Evolutionary conservation across 768 basidiomycete species (phyloP).

Genomic region (Flagelloscypha sp.): DNA sequence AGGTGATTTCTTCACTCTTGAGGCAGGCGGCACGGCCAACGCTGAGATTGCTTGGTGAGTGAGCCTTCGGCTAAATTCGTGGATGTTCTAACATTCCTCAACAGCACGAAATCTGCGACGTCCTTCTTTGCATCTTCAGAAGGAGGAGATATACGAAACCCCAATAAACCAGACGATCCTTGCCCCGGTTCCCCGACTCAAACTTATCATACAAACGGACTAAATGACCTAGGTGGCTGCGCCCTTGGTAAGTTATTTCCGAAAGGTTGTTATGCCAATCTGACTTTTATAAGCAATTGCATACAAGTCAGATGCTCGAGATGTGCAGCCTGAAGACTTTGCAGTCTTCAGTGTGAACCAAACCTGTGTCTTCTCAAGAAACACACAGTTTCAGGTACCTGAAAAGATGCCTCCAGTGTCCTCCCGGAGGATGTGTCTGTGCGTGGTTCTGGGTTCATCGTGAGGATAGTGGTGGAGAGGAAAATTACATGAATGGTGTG

Average conservation of each 20-base stretch:
- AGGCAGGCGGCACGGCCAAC: slow-evolving; percentile 47
- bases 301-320: slow-evolving; percentile 54
- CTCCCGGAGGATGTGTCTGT: slow-evolving; percentile 54
- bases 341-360: slow-evolving; percentile 69
- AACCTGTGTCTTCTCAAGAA: slow-evolving; percentile 64
- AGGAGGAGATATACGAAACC: slow-evolving; percentile 44
- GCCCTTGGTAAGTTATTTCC: too few relatives aligned
- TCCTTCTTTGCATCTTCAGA: slow-evolving; percentile 44
- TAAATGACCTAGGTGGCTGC: slow-evolving; percentile 52
- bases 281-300: too few relatives aligned
- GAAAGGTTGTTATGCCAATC: too few relatives aligned
- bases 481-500: slow-evolving; percentile 76
- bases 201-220: slow-evolving; percentile 48
- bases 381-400: slow-evolving; percentile 65
- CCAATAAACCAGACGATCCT: slow-evolving; percentile 38
- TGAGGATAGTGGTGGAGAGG: slow-evolving; percentile 51
- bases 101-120: slow-evolving; percentile 54
- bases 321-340: slow-evolving; percentile 61
- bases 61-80: slow-evolving; percentile 32
- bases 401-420: slow-evolving; percentile 61
- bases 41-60: slow-evolving; percentile 37
- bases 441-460: slow-evolving; percentile 72
- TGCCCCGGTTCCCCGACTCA: slow-evolving; percentile 39
- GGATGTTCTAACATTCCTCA: slow-evolving; percentile 25
- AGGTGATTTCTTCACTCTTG: slow-evolving; percentile 50